Evolutionary conservation across 768 basidiomycete genomes (phyloP).

Genomic region (Agaricus blazei): DNA sequence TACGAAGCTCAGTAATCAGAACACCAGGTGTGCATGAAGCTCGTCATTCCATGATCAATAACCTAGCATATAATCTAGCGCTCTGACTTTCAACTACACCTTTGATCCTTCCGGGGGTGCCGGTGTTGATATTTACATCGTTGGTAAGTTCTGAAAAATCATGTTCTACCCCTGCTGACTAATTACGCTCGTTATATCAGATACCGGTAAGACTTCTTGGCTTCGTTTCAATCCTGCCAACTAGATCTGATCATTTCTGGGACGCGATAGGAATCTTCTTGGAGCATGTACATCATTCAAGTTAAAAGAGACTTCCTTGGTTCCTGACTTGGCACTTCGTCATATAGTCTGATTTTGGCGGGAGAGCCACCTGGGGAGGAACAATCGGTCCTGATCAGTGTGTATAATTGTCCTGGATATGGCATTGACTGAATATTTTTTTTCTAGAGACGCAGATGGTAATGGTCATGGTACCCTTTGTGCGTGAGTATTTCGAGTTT

Average conservation of each 20-base stretch:
- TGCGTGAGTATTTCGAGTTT: conserved; percentile 14
- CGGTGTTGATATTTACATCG: conserved; percentile 33
- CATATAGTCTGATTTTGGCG: conserved; percentile 26
- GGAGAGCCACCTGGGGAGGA: conserved; percentile 33
- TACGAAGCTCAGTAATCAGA: conserved; percentile 11
- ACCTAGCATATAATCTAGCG: background rate
- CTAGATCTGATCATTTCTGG: no score
- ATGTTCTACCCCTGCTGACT: conserved; percentile 6
- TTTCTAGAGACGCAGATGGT: conserved; percentile 20
- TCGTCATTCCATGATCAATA: no score
- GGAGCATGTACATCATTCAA: no score
- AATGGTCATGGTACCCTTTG: conserved; percentile 34
- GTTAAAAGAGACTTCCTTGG: no score
- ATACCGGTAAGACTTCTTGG: no score
- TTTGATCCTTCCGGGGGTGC: conserved; percentile 15
- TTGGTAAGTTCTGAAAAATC: conserved; percentile 20
- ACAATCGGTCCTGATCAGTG: conserved; percentile 23
- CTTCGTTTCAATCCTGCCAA: no score
- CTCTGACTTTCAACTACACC: conserved; percentile 16
- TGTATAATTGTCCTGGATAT: background rate
- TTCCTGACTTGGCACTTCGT: background rate
- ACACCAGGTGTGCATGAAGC: background rate
- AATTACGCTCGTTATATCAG: background rate
- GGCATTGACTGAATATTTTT: background rate
- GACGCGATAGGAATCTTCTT: no score